A percentile compares a stretch with the other conserved stretches of the same genome.
phyloP scores from a whole-genome alignment of 1,139 yeast genomes.

The Casaregolazyma lundiana region DNA sequence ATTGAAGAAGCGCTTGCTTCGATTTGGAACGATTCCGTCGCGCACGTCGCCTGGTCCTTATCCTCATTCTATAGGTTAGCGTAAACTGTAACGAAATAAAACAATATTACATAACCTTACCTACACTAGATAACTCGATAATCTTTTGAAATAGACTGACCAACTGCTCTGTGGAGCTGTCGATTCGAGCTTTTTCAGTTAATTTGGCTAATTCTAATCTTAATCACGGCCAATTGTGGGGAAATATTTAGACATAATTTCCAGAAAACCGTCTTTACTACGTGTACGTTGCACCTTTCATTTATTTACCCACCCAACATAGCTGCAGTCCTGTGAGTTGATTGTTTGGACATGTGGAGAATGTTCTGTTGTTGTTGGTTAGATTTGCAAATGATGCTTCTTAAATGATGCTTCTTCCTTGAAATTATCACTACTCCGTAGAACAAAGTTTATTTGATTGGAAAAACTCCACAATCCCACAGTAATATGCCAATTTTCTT shows the following conservation, averaged over 20 bases:
- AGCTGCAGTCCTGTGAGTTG: conserved; percentile 26
- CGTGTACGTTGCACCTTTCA: too few species aligned
- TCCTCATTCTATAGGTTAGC: conserved; percentile 28
- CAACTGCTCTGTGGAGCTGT: conserved; percentile 31
- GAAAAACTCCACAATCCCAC: too few species aligned
- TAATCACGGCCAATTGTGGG: not conserved
- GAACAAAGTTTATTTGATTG: too few species aligned
- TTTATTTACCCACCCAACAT: conserved; percentile 23
- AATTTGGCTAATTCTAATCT: not conserved
- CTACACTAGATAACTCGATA: conserved; percentile 26
- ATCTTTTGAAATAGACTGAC: conserved; percentile 28
- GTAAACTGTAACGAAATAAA: not conserved
- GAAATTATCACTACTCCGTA: too few species aligned
- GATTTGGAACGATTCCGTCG: conserved; percentile 33
- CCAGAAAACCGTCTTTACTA: too few species aligned
- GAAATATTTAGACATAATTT: not conserved
- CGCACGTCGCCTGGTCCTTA: conserved; percentile 30
- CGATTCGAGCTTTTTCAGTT: conserved; percentile 29
- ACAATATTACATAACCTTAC: conserved; percentile 11
- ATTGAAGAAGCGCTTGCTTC: conserved; percentile 33
- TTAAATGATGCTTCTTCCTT: too few species aligned
- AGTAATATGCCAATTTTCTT: too few species aligned
- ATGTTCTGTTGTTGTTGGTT: not conserved
- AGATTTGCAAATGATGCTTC: not conserved
- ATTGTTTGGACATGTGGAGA: conserved; percentile 16